Evolutionary conservation across 768 basidiomycete genomes (phyloP).

Genomic region (Russula emetica): DNA sequence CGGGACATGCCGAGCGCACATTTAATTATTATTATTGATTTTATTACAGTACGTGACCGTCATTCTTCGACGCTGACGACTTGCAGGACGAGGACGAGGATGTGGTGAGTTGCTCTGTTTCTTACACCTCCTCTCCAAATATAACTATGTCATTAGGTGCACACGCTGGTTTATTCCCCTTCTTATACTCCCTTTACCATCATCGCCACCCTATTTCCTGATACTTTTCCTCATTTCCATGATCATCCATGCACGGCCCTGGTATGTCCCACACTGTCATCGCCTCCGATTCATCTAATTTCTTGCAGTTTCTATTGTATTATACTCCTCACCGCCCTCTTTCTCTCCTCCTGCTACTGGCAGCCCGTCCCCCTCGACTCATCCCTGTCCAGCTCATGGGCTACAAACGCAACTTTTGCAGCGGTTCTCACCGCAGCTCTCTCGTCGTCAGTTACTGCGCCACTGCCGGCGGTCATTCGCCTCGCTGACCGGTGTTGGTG

Average conservation of each 20-base stretch:
- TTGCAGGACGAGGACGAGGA: constrained; percentile 26
- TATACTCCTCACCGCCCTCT: constrained; percentile 73
- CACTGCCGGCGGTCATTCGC: constrained; percentile 55
- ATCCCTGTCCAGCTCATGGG: constrained; percentile 61
- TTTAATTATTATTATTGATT: constrained; percentile 7
- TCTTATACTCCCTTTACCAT: constrained; percentile 70
- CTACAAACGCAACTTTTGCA: constrained; percentile 67
- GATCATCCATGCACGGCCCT: constrained; percentile 77
- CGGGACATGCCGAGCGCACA: constrained; percentile 13
- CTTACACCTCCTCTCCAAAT: neutral
- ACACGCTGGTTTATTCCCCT: constrained; percentile 83
- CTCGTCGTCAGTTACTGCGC: constrained; percentile 37
- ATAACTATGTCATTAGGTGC: constrained; percentile 47
- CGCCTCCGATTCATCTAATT: neutral
- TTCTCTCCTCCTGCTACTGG: constrained; percentile 87
- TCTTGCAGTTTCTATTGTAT: constrained; percentile 76
- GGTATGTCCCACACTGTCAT: constrained; percentile 46
- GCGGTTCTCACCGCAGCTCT: constrained; percentile 51
- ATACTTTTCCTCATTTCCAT: constrained; percentile 72
- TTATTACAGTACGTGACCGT: neutral
- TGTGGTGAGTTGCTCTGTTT: constrained; percentile 51
- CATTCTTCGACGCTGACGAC: neutral
- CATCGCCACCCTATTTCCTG: constrained; percentile 75
- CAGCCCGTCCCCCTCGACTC: constrained; percentile 69
- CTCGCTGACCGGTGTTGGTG: constrained; percentile 84